Evolutionary conservation across 345 rosid species (phyloP), one percentile per base, ranked within the genome.

Genomic region (Lumnitzera racemosa): DNA sequence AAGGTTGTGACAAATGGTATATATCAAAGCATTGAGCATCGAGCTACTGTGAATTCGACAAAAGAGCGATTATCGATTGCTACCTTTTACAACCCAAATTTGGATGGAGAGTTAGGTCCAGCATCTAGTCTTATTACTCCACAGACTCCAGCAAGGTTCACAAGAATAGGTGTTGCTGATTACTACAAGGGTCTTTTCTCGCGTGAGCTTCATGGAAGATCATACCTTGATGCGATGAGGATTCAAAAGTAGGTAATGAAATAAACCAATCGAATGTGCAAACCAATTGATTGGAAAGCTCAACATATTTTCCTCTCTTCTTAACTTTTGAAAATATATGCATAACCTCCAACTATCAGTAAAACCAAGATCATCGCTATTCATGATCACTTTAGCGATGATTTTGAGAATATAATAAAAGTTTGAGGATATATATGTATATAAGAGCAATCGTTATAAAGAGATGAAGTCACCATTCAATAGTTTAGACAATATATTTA

Each of bases 51-150:
- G 2, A 53, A 53, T 14, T 13, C 56, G 2, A 13, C 7, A n/a
- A 53, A 53, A 29, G 56, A 53, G 25, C 24, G 27, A 17, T 12
- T 17, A 13, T 53, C 56, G 3, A 53, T 53, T 11, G 56, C 56
- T 27, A 17, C 56, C 12, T 53, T 53, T 29, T 53, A 4, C 25
- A 53, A 8, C 24, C 56, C 56, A 15, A 53, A 17, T 12, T 29
- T 53, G 16, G 56, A 53, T n/a, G 25, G 56, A 53, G 56, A 53
- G 14, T 20, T 53, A 15, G 56, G 56, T 53, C 56, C 56, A 5
- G 25, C 56, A n/a, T 27, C 25, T 24, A 53, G 56, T 29, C 56
- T 53, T 12, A 8, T 53, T 29, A 17, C 56, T 0, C 27, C 23
- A 29, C n/a, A 53, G 4, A 17, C 56, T 17, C 56, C 56, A 29